A percentile compares a stretch with the other conserved stretches of the same genome.
These are phyloP conservation scores for Penstemon newberryi DNA, from an alignment of 257 asterid genomes.

Conservation along the genomic window DNA sequence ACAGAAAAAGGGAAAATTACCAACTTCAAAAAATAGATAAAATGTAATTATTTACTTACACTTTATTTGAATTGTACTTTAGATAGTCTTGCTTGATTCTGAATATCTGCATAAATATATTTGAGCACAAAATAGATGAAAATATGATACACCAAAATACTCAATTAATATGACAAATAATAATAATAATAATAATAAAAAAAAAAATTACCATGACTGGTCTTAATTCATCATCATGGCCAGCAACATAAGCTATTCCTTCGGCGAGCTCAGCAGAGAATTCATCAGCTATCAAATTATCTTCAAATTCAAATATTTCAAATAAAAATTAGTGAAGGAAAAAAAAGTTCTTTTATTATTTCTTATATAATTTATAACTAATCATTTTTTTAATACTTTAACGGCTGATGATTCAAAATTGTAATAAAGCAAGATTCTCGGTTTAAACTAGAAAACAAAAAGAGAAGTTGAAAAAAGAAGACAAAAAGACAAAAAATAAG, in stretches of 20 bases:
- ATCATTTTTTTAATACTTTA: not conserved
- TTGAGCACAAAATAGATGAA: not conserved
- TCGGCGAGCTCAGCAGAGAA: conserved; percentile 94
- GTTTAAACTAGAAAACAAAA: conserved; percentile 6
- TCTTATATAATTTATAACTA: not conserved
- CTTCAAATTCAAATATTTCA: conserved; percentile 27
- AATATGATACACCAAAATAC: too few species aligned
- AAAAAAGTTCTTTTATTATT: not conserved
- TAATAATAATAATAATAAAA: not conserved
- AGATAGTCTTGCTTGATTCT: conserved; percentile 93
- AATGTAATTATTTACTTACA: conserved; percentile 46
- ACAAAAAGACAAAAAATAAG: not conserved
- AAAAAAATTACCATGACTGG: conserved; percentile 68
- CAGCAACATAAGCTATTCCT: conserved; percentile 93
- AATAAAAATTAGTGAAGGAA: not conserved
- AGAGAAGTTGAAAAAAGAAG: not conserved
- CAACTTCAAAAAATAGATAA: conserved; percentile 17
- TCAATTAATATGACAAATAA: not conserved
- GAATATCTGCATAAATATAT: conserved; percentile 51
- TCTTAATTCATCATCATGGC: conserved; percentile 80
- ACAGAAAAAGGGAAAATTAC: not conserved
- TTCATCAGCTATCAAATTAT: conserved; percentile 77
- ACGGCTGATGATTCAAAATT: not conserved
- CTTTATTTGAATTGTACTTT: conserved; percentile 75
- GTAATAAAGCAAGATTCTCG: not conserved